Evolutionary conservation across 1,284 basidiomycete species (phyloP), one percentile per base, ranked within the genome.

Genomic region (Xerocomus nothofagi): DNA sequence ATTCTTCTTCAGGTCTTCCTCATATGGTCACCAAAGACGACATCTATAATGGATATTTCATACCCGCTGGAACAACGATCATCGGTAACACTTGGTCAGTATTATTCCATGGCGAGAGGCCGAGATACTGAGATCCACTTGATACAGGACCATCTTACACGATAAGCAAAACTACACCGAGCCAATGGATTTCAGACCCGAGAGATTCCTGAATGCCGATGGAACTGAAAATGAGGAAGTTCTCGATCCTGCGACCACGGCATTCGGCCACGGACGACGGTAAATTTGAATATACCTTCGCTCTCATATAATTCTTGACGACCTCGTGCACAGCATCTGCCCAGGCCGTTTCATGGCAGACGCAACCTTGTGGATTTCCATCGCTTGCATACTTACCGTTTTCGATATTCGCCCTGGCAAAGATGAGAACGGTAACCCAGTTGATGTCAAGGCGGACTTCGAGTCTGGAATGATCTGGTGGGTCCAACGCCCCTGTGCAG

Each of bases 191-290:
- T 80, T 79, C 59, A 63, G 73, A 43, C 78, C 78, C 2, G 74
- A 76, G 20, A 65, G 75, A 29, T 78, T 78, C 60, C 40, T 77
- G 41, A 67, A 56, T 2, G 23, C 52, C 1, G 65, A 69, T 42
- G 63, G 61, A 40, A 61, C 53, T 4, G 63, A 66, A 38, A 69
- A 73, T 33, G 51, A 69, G n/a, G 64, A 69, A 1, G 61, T 69
- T 18, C 56, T 61, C 20, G 71, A 78, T 53, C 73, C 73, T 4
- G 64, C 70, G 2, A 71, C 71, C 1, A 59, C 66, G n/a, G 69
- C 73, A 10, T 79, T 80, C 51, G 77, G 78, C 2, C 79, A 77
- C 45, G 75, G 78, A 26, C 70, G 77, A 24, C 68, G 75, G 73
- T 65, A 45, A 56, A 31, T 52, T 41, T 18, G 12, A 39, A 20